Conservation (phyloP, 2,329 filamentous ascomycete species). For the Cladosporium sp. region DNA sequence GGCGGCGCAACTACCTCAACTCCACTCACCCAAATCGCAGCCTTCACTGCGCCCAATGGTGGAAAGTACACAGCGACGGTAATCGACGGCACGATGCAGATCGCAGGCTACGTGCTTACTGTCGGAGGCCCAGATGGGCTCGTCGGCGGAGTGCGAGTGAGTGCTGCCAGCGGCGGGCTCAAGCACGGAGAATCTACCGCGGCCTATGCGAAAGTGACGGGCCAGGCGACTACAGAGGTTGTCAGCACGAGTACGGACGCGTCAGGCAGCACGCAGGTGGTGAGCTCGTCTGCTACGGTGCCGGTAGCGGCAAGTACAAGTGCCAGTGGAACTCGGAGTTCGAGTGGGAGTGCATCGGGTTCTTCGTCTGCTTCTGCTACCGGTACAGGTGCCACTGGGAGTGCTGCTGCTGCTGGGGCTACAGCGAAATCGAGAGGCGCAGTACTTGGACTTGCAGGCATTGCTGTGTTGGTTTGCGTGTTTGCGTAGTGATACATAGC, state of each 20-base stretch:
- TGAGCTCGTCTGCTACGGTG: background rate
- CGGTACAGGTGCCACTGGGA: background rate
- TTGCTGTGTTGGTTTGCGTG: conserved; percentile 11
- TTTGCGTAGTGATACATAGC: background rate
- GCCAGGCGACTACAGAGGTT: background rate
- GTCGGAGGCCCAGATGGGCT: conserved; percentile 3
- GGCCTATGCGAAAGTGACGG: background rate
- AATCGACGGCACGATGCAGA: background rate
- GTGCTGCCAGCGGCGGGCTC: background rate
- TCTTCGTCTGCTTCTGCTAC: background rate
- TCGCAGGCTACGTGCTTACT: conserved; percentile 6
- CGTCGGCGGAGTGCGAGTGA: conserved; percentile 9
- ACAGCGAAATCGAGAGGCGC: background rate
- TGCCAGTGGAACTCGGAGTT: background rate
- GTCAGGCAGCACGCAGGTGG: background rate
- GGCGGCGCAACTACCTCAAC: background rate
- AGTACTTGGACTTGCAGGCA: background rate
- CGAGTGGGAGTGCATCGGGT: conserved; percentile 1
- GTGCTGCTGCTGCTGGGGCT: conserved; percentile 5
- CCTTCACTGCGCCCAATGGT: conserved; percentile 11
- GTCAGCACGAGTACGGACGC: background rate
- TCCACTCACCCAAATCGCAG: conserved; percentile 4
- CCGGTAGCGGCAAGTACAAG: background rate
- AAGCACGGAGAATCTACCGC: background rate
- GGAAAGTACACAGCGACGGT: conserved; percentile 3